Conservation (phyloP, 2,329 filamentous ascomycete genomes). For the Metarhizium robertsii region DNA sequence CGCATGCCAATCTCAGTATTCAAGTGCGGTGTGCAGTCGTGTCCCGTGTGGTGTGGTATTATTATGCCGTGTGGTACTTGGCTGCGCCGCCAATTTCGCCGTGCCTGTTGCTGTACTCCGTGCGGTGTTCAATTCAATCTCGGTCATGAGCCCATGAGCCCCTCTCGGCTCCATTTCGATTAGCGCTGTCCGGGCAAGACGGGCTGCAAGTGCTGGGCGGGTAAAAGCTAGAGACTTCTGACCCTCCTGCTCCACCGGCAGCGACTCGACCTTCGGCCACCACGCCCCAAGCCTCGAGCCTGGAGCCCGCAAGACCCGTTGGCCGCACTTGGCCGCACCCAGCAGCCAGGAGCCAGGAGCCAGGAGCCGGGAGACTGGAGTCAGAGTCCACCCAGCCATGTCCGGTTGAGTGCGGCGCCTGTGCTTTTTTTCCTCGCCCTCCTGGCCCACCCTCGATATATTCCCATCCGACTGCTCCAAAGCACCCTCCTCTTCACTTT, state of each 20-base stretch:
- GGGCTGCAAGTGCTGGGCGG: neutral
- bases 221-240: neutral
- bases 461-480: slow-evolving; percentile 4
- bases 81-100: neutral
- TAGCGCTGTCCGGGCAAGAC: neutral
- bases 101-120: neutral
- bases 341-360: too few species aligned
- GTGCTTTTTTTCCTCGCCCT: neutral
- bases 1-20: neutral
- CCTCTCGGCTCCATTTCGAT: neutral
- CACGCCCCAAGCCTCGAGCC: too few species aligned
- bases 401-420: neutral
- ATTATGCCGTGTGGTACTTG: neutral
- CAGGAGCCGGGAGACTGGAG: neutral
- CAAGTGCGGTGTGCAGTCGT: neutral
- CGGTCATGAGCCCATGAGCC: neutral
- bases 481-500: slow-evolving; percentile 1
- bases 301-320: too few species aligned
- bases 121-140: neutral
- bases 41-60: neutral
- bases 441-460: slow-evolving; percentile 8
- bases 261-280: neutral
- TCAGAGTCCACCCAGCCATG: slow-evolving; percentile 1
- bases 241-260: neutral
- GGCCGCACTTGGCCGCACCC: too few species aligned